Conservation (phyloP, 345 rosid genomes). For the Pelargonium nanum region DNA sequence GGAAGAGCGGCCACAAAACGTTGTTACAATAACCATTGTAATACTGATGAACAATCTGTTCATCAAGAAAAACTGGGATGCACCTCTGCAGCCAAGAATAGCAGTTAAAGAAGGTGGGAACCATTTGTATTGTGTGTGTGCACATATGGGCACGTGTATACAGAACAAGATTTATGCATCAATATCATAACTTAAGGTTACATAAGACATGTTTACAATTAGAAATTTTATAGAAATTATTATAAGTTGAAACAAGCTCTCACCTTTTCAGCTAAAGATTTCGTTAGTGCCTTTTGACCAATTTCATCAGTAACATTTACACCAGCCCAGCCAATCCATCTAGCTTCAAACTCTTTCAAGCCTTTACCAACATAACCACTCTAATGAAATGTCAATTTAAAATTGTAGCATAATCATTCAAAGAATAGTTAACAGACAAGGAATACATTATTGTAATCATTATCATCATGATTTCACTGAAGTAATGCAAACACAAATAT, state of each 20-base stretch:
- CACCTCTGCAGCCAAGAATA: conserved; percentile 51
- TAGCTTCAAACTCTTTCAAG: conserved; percentile 94
- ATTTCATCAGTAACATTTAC: conserved; percentile 95
- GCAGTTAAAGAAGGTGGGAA: too few species aligned
- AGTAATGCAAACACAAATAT: too few species aligned
- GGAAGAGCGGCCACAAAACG: conserved; percentile 96
- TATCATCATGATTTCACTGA: too few species aligned
- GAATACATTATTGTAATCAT: too few species aligned
- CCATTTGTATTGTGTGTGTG: too few species aligned
- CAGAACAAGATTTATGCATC: neutral
- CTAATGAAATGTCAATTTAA: conserved; percentile 16
- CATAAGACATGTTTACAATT: neutral
- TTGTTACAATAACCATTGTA: conserved; percentile 99
- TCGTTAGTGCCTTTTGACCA: conserved; percentile 89
- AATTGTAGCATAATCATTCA: neutral
- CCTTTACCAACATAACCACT: conserved; percentile 35
- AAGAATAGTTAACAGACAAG: neutral
- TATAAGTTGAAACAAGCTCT: neutral
- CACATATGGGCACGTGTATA: too few species aligned
- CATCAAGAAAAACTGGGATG: conserved; percentile 97
- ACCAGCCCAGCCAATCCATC: conserved; percentile 99
- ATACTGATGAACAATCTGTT: conserved; percentile 97
- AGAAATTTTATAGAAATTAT: too few species aligned
- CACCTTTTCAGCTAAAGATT: conserved; percentile 95
- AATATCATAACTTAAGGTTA: neutral